Evolutionary conservation across 1,284 basidiomycete species (phyloP).

Genomic region (Trametes pubescens): DNA sequence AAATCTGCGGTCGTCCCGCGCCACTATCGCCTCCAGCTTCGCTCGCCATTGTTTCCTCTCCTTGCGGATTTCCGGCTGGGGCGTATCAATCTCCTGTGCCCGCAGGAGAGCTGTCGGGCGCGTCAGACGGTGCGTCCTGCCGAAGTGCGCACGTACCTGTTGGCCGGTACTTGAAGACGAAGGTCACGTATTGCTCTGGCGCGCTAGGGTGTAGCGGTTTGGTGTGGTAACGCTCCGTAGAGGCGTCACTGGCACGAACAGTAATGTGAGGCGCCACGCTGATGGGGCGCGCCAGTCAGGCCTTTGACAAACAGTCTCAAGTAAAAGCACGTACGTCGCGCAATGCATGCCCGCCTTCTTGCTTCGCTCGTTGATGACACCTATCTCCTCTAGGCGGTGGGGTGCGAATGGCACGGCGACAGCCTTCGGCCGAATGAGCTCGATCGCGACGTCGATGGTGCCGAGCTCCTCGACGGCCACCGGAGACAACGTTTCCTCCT

Average conservation of each 20-base stretch:
- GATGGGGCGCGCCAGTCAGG: not conserved
- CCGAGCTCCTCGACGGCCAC: too few species aligned
- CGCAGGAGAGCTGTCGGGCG: not conserved
- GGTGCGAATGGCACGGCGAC: not conserved
- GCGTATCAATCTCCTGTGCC: not conserved
- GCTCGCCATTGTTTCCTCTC: too few species aligned
- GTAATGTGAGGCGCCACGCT: not conserved
- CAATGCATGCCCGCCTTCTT: slow-evolving; percentile 30
- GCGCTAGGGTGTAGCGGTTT: not conserved
- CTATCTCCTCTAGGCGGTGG: slow-evolving; percentile 8
- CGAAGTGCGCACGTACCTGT: not conserved
- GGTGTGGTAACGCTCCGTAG: not conserved
- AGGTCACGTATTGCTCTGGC: not conserved
- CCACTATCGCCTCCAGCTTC: too few species aligned
- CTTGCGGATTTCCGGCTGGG: too few species aligned
- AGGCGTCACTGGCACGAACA: not conserved
- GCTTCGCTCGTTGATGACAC: slow-evolving; percentile 30
- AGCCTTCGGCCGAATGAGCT: not conserved
- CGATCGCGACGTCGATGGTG: too few species aligned
- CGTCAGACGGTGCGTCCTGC: not conserved
- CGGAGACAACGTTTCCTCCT: too few species aligned
- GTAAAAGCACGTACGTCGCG: slow-evolving; percentile 5
- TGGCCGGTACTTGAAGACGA: not conserved
- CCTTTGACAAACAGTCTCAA: not conserved
- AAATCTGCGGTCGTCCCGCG: too few species aligned